Conservation (phyloP, 1,284 basidiomycete genomes). For the Sanguinoderma infundibulare region DNA sequence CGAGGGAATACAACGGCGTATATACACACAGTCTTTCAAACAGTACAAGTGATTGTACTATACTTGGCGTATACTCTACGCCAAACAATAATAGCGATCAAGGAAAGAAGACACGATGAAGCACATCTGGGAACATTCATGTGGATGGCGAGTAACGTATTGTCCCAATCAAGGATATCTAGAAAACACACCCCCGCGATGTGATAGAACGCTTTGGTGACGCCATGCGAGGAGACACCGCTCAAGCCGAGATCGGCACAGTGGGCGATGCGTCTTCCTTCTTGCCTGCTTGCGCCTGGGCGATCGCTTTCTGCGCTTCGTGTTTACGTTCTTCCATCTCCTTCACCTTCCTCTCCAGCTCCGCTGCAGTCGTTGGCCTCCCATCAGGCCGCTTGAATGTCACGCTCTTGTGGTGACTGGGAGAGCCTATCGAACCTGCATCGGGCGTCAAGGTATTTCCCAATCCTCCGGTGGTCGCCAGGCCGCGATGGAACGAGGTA, state of each 20-base stretch:
- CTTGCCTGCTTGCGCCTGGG: constrained; percentile 58
- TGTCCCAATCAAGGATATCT: no score
- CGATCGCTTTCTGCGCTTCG: constrained; percentile 51
- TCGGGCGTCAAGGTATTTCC: constrained; percentile 65
- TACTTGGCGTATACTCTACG: no score
- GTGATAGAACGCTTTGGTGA: no score
- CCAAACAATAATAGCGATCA: no score
- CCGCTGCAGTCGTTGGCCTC: constrained; percentile 58
- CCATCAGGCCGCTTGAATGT: constrained; percentile 59
- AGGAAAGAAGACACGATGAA: no score
- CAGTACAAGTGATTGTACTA: no score
- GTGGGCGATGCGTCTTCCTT: constrained; percentile 56
- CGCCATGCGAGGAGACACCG: background rate
- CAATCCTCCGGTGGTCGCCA: constrained; percentile 60
- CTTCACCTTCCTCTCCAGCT: constrained; percentile 62
- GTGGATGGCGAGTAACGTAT: no score
- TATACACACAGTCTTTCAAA: no score
- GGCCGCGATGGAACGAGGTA: constrained; percentile 74
- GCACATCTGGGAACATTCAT: no score
- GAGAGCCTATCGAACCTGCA: constrained; percentile 61
- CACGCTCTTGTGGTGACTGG: constrained; percentile 69
- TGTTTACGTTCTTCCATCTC: constrained; percentile 61
- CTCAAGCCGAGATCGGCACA: constrained; percentile 57
- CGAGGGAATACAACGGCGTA: no score
- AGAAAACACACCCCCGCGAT: no score